Evolutionary conservation across 148 eudicot genomes (phyloP).

Genomic region (Silene conica): DNA sequence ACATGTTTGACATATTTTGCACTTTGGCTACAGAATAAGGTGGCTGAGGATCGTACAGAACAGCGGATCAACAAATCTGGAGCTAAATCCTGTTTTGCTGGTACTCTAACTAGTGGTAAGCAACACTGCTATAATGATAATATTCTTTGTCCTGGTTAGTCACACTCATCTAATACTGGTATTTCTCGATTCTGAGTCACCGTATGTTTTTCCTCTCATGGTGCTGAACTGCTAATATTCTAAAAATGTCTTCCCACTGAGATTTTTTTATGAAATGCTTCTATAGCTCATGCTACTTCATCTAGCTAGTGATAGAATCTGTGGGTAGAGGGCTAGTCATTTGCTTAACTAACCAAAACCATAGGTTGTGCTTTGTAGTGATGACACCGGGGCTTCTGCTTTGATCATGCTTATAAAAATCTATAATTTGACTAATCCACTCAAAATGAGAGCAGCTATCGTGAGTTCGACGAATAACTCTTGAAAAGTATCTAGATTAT

Average conservation of each 20-base stretch:
- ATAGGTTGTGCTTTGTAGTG: neutral
- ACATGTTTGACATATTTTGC: slow-evolving; percentile 12
- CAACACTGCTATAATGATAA: slow-evolving; percentile 36
- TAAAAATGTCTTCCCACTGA: too few relatives aligned
- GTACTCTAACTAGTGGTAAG: slow-evolving; percentile 37
- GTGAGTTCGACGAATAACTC: too few relatives aligned
- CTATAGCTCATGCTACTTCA: neutral
- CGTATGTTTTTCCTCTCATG: neutral
- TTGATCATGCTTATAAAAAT: too few relatives aligned
- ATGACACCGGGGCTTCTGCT: too few relatives aligned
- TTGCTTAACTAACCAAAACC: neutral
- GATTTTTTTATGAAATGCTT: too few relatives aligned
- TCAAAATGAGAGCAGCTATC: too few relatives aligned
- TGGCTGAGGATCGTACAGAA: slow-evolving; percentile 28
- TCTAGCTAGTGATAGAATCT: neutral
- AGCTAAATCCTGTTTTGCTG: slow-evolving; percentile 34
- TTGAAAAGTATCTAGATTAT: too few relatives aligned
- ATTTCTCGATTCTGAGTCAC: neutral
- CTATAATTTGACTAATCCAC: too few relatives aligned
- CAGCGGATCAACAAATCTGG: slow-evolving; percentile 36
- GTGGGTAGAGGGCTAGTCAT: neutral
- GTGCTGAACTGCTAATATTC: neutral
- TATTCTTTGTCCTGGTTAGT: slow-evolving; percentile 52
- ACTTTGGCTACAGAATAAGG: slow-evolving; percentile 44
- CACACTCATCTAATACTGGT: neutral